These are phyloP conservation scores for Cordyceps tenuipes DNA, from an alignment of 2,329 filamentous ascomycete genomes.

Conservation along the genomic window DNA sequence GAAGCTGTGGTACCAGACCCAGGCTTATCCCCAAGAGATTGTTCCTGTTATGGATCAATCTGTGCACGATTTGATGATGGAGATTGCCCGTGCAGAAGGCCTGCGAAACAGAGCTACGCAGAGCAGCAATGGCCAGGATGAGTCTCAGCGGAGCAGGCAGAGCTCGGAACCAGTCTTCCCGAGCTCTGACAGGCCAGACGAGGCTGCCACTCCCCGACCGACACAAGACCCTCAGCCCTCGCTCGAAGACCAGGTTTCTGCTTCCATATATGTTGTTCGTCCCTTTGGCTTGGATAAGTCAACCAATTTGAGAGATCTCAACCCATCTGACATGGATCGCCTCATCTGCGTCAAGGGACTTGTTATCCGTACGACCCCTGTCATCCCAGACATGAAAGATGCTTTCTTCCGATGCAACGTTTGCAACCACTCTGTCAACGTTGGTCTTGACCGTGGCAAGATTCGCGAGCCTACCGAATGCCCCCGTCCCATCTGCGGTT, in stretches of 20 bases:
- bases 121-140: slow-evolving; percentile 40
- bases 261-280: slow-evolving; percentile 74
- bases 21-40: slow-evolving; percentile 92
- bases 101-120: slow-evolving; percentile 57
- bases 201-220: slow-evolving; percentile 27
- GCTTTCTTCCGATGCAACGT: slow-evolving; percentile 95
- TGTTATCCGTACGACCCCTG: slow-evolving; percentile 88
- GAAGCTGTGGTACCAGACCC: slow-evolving; percentile 92
- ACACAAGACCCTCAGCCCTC: slow-evolving; percentile 43
- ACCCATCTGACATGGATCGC: slow-evolving; percentile 94
- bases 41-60: slow-evolving; percentile 94
- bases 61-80: slow-evolving; percentile 87
- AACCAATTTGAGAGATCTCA: slow-evolving; percentile 87
- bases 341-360: slow-evolving; percentile 91
- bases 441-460: slow-evolving; percentile 89
- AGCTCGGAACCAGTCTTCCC: slow-evolving; percentile 73
- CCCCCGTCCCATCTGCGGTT: slow-evolving; percentile 70
- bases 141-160: slow-evolving; percentile 37
- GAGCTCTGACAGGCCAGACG: slow-evolving; percentile 65
- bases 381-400: slow-evolving; percentile 98
- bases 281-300: slow-evolving; percentile 81
- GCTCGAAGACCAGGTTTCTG: slow-evolving; percentile 73
- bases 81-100: slow-evolving; percentile 75
- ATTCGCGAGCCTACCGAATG: slow-evolving; percentile 92
- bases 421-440: slow-evolving; percentile 83